These are phyloP conservation scores for Cladosporium phlei DNA, from an alignment of 2,329 filamentous ascomycete genomes.

Conservation along the genomic window DNA sequence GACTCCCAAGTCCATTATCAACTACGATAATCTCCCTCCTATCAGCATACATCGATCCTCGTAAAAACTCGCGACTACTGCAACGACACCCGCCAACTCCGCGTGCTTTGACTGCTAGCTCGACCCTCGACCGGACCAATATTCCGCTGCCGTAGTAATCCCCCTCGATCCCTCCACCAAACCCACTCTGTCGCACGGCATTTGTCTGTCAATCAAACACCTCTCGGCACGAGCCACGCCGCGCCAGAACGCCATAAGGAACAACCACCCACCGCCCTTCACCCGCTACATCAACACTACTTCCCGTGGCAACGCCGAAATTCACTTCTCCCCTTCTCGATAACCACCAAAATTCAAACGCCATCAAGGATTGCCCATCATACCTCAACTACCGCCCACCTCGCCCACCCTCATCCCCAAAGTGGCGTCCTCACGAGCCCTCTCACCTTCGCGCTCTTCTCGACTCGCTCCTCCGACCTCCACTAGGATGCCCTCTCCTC, in stretches of 20 bases:
- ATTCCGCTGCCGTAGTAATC: slow-evolving; percentile 6
- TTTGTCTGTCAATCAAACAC: not conserved
- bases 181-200: slow-evolving; percentile 1
- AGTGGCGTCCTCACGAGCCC: slow-evolving; percentile 17
- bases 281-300: slow-evolving; percentile 1
- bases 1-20: too few relatives aligned
- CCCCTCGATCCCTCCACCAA: slow-evolving; percentile 1
- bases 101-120: not conserved
- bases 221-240: slow-evolving; percentile 12
- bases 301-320: slow-evolving; percentile 7
- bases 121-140: not conserved
- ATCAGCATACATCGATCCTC: too few relatives aligned
- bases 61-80: too few relatives aligned
- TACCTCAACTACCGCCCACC: slow-evolving; percentile 10
- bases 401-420: slow-evolving; percentile 11
- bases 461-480: slow-evolving; percentile 6
- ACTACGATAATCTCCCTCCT: too few relatives aligned
- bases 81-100: too few relatives aligned
- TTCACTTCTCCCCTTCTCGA: not conserved
- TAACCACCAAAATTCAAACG: too few relatives aligned
- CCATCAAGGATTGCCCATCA: not conserved
- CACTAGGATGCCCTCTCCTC: slow-evolving; percentile 33
- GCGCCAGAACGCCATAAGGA: not conserved
- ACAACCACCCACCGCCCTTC: slow-evolving; percentile 3
- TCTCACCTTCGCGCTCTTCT: slow-evolving; percentile 16